Base-by-base conservation (phyloP, 1,284 basidiomycete genomes). In the Xerocomus minutiporus region DNA sequence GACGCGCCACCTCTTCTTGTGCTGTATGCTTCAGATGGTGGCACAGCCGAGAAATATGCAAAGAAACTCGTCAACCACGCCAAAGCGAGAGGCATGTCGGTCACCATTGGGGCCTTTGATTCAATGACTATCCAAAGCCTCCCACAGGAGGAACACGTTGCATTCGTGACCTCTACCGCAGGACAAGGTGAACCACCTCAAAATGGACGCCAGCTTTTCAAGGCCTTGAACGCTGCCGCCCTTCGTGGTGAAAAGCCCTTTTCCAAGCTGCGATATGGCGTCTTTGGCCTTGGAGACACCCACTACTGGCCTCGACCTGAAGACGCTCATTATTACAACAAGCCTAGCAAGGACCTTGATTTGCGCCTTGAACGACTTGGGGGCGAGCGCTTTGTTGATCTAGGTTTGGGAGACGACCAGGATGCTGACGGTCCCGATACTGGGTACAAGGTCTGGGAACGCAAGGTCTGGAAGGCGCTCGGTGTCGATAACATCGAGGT, bases 281-380 rank as follows among this genome's bases (percentile, higher is more conserved):
- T 99, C 52, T 97, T 99, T 62, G 95, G 79, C 49, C 90, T 99
- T 86, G 96, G 96, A 59, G 96, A 99, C 73, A 95, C 90, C 68
- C 95, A 97, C 74, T 99, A 99, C 76, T 99, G 96, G 96, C 97
- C 97, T 17, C 84, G 97, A 46, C 81, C 92, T 25, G 95, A 98
- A 72, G 96, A 99, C 67, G 89, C 89, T 29, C 89, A 93, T 65
- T 99, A 94, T 73, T 99, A 97, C 79, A 99, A 99, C 81, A 97
- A 95, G 75, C 87, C 97, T 0, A 84, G 85, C 23, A 97, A 93
- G 75, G 96, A 99, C 61, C 81, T 99, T 45, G 87, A 94, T 71
- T 74, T 79, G 28, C 84, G 86, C 38, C 73, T 97, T 15, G 82
- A 84, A 67, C 79, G 81, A 49, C 80, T 95, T 29, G 92, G 92